These are phyloP conservation scores for Xylaria sp. DNA, from an alignment of 495 filamentous ascomycete species.

Conservation along the genomic window DNA sequence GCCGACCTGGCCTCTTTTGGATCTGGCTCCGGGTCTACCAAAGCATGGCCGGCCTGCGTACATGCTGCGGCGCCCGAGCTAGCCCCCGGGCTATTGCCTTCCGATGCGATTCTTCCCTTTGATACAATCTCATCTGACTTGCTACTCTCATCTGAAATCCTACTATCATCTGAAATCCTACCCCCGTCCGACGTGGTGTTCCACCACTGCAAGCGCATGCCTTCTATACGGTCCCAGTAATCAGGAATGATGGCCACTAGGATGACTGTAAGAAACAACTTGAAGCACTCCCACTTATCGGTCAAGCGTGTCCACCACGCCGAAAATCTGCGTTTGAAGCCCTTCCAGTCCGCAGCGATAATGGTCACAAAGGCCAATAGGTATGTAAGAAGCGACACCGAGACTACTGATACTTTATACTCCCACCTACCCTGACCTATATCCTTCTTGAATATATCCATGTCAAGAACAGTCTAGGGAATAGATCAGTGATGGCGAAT, in stretches of 20 bases:
- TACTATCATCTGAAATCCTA: not conserved
- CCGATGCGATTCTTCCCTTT: not conserved
- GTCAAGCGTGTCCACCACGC: not conserved
- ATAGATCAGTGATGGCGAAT: not conserved
- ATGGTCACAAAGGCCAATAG: not conserved
- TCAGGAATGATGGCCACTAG: no score
- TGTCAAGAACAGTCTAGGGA: not conserved
- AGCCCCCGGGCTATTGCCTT: not conserved
- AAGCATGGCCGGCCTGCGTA: not conserved
- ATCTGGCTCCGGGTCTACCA: not conserved
- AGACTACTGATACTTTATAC: not conserved
- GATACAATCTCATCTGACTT: no score
- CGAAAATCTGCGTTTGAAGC: not conserved
- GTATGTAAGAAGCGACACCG: not conserved
- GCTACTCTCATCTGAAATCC: no score
- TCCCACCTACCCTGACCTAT: not conserved
- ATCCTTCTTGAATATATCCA: slow-evolving; percentile 13
- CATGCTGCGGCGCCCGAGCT: not conserved
- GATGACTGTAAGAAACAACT: no score
- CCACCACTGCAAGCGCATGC: not conserved
- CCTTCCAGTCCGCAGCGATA: not conserved
- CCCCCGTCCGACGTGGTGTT: not conserved
- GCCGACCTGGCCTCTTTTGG: not conserved
- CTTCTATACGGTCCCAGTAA: no score
- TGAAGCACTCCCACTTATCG: no score